Evolutionary conservation across 352 stramenopile genomes (phyloP), one percentile per base, ranked within the genome.

Genomic region (Phytophthora cryptogea): DNA sequence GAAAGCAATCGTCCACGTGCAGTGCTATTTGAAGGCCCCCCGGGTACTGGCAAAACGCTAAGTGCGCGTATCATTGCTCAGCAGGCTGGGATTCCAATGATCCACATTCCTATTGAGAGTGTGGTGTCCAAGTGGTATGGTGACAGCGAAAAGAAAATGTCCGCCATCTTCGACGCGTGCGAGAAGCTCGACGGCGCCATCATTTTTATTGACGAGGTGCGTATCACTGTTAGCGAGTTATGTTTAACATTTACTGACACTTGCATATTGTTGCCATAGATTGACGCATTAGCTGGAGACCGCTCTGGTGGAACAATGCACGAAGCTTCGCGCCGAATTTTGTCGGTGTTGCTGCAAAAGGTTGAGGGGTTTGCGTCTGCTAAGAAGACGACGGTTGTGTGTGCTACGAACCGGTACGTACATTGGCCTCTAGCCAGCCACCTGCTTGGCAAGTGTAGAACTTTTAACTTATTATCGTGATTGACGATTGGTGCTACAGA

Each of bases 81-180:
- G 55, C 84, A 97, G 69, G 90, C 89, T 11, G 90, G 94, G 5
- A 88, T 96, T 33, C 94, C 94, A 13, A 92, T 98, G 81, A 92
- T 98, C 47, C 92, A 97, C 54, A 90, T 98, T 55, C 89, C 90
- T 0, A 95, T 98, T 32, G 94, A 98, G 67, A 96, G 82, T 56
- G 86, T 98, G 43, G 89, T 97, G 33, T 97, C 88, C 27, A 98
- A 98, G 64, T 98, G 88, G 87, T 98, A 98, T 49, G 93, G 93
- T 16, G 93, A 98, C 55, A 97, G 90, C 75, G 92, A 98, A 63
- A 97, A 97, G 71, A 95, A 96, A 47, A 92, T 98, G 75, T 92
- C 85, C 43, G 69, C 86, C n/a, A 97, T 98, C 42, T 97, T 98
- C 67, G 92, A 98, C 43, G 85, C 89, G 0, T 97, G 90, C 59